Conservation (phyloP, 495 filamentous ascomycete genomes). For the Staphylotrichum longicolle region DNA sequence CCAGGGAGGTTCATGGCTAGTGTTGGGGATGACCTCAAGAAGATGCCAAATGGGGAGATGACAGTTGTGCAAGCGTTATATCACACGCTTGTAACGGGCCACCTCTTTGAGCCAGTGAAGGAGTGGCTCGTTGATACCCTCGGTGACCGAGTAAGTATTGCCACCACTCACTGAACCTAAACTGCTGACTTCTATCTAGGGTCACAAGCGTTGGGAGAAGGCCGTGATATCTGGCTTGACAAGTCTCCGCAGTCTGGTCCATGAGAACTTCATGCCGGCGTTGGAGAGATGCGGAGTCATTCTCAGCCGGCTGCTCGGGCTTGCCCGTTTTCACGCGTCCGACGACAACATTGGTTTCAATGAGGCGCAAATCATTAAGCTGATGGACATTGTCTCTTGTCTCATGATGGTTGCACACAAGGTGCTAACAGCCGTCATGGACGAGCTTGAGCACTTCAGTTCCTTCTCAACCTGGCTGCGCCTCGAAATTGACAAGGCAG, state of each 20-base stretch:
- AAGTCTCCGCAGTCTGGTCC: constrained; percentile 70
- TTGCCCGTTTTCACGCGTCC: constrained; percentile 76
- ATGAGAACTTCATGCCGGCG: constrained; percentile 84
- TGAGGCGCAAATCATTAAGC: constrained; percentile 45
- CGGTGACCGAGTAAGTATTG: constrained; percentile 66
- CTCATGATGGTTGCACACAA: constrained; percentile 72
- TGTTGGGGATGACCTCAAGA: constrained; percentile 62
- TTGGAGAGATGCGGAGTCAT: constrained; percentile 81
- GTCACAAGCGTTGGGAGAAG: constrained; percentile 94
- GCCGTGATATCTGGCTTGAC: constrained; percentile 73
- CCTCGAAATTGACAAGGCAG: constrained; percentile 71
- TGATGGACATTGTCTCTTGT: constrained; percentile 70
- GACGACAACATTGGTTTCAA: constrained; percentile 65
- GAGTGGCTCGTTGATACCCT: constrained; percentile 91
- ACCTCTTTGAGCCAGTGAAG: constrained; percentile 69
- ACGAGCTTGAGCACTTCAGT: constrained; percentile 74
- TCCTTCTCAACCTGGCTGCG: constrained; percentile 84
- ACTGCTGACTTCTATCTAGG: constrained; percentile 48
- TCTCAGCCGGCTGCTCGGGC: constrained; percentile 76
- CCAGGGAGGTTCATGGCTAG: constrained; percentile 72
- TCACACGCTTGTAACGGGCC: constrained; percentile 81
- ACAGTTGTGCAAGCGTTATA: constrained; percentile 74
- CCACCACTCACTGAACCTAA: background rate
- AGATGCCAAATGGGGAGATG: constrained; percentile 34
- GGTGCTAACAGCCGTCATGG: constrained; percentile 66